Conservation (phyloP, 2,329 filamentous ascomycete species). For the Dothistroma pini region DNA sequence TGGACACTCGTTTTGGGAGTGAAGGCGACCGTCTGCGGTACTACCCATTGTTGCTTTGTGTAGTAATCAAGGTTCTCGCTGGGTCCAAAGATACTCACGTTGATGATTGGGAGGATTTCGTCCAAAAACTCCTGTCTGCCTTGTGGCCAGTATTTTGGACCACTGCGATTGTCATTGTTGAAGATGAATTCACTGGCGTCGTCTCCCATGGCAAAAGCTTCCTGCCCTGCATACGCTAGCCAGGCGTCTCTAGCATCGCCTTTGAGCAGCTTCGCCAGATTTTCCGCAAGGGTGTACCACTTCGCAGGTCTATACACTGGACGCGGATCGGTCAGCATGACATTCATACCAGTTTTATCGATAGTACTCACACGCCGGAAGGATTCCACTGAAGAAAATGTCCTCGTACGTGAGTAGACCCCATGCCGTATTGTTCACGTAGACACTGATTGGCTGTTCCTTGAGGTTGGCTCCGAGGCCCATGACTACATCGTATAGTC, state of each 20-base stretch:
- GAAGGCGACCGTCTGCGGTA: constrained; percentile 20
- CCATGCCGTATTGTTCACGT: constrained; percentile 21
- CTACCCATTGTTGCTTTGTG: constrained; percentile 17
- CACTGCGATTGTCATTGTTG: constrained; percentile 16
- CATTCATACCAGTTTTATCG: no score
- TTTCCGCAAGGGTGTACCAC: constrained; percentile 23
- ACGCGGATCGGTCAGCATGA: no score
- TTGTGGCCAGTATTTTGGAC: constrained; percentile 19
- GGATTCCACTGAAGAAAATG: constrained; percentile 19
- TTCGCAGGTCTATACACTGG: constrained; percentile 19
- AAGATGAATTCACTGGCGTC: constrained; percentile 21
- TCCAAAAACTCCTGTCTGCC: constrained; percentile 16
- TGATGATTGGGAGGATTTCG: constrained; percentile 14
- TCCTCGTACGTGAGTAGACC: constrained; percentile 15
- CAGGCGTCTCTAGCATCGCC: constrained; percentile 23
- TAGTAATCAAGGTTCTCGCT: constrained; percentile 18
- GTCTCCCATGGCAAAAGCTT: constrained; percentile 18
- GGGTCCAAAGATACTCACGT: constrained; percentile 18
- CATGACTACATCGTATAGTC: constrained; percentile 17
- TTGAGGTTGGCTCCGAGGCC: constrained; percentile 17
- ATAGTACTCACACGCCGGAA: constrained; percentile 7
- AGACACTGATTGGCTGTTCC: constrained; percentile 23
- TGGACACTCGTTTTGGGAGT: constrained; percentile 12
- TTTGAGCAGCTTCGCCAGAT: constrained; percentile 18
- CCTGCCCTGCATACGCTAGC: constrained; percentile 15